Evolutionary conservation across 805 yeast species (phyloP).

Genomic region (Hanseniaspora osmophila): DNA sequence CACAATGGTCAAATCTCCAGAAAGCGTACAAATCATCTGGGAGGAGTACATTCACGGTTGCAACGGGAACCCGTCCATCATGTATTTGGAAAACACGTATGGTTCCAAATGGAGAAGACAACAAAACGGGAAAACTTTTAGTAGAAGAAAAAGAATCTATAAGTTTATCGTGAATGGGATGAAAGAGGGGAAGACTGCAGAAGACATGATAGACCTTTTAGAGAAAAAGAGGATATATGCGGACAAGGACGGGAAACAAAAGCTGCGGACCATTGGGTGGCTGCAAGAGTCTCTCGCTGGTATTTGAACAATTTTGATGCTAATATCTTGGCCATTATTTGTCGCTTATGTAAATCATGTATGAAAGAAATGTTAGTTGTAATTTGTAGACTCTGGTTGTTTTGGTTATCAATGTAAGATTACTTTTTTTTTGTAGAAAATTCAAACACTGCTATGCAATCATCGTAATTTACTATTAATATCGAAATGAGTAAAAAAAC

Average conservation of each 20-base stretch:
- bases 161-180: conserved; percentile 23
- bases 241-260: conserved; percentile 22
- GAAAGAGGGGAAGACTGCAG: conserved; percentile 21
- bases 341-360: not conserved
- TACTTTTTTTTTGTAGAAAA: too few species aligned
- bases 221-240: conserved; percentile 20
- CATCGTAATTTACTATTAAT: too few species aligned
- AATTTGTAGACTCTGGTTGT: too few species aligned
- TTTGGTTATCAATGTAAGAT: not conserved
- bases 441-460: too few species aligned
- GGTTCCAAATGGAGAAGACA: conserved; percentile 30
- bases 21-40: conserved; percentile 14
- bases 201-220: conserved; percentile 19
- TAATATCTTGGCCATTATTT: not conserved
- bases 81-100: conserved; percentile 26
- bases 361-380: not conserved
- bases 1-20: conserved; percentile 4
- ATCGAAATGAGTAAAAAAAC: too few species aligned
- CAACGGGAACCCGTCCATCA: conserved; percentile 28
- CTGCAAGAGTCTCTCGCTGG: conserved; percentile 24
- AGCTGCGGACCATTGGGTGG: conserved; percentile 25
- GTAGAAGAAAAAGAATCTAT: conserved; percentile 24
- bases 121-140: conserved; percentile 23
- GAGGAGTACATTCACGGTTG: conserved; percentile 28
- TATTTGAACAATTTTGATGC: conserved; percentile 6